Evolutionary conservation across 2,329 filamentous ascomycete species (phyloP), one percentile per base, ranked within the genome.

Genomic region (Nectriaceae sp.): DNA sequence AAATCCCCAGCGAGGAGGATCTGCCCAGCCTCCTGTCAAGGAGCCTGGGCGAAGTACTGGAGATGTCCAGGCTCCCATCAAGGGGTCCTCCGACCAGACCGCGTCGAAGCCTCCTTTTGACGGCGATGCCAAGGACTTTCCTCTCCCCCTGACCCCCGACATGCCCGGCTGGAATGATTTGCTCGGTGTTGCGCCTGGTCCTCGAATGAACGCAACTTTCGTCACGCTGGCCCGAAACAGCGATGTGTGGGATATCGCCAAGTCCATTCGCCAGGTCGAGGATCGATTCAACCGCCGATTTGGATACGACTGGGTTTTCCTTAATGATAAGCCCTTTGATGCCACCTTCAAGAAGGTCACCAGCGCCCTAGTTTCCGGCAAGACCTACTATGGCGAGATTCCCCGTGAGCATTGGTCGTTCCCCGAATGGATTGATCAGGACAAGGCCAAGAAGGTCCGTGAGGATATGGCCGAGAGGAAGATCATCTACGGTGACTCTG

Each of bases 301-400:
- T 77, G 87, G 96, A 76, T 99, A 99, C 74, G 93, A 97, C 69
- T 99, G 95, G 95, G 93, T 99, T 44, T 99, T 99, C 75, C 77
- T 99, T 53, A 99, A 99, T 73, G 94, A 99, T 68, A 84, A 92
- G 69, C 89, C 91, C 1, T 99, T 99, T 65, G 89, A 96, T 66
- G 88, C 89, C 3, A 85, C 84, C 10, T 99, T 99, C 80, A 97
- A 92, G 72, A 93, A 90, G 71, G 80, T 97, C 57, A 99, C 94
- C 4, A 81, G 82, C 4, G 86, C 90, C 1, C 81, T 99, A 31
- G 88, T 95, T n/a, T 97, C 93, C 11, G 94, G 94, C 48, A 96
- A 84, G 61, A 92, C 94, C 39, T 83, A 89, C 69, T 99, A 97
- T 68, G 94, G 92, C 68, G 78, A 87, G 68, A 97, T 99, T 54